A percentile compares a stretch with the other conserved stretches of the same genome.
phyloP scores from a whole-genome alignment of 805 yeast species.

The Candida ficus region DNA sequence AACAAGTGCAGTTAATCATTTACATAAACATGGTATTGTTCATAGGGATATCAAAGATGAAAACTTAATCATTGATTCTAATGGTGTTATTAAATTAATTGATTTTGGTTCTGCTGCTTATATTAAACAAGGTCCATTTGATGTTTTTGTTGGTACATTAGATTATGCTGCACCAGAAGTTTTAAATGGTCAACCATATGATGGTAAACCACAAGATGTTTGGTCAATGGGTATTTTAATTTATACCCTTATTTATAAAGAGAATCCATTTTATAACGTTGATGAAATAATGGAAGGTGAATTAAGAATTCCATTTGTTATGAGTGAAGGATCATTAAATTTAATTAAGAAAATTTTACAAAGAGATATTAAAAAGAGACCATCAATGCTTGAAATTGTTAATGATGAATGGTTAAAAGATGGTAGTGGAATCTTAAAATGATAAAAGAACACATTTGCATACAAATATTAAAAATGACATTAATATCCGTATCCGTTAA shows the following conservation, averaged over 20 bases:
- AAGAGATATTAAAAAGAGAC: conserved; percentile 63
- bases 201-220: conserved; percentile 91
- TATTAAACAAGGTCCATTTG: conserved; percentile 87
- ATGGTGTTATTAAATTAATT: conserved; percentile 76
- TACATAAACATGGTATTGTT: conserved; percentile 81
- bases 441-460: too few species aligned
- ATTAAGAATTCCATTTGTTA: conserved; percentile 60
- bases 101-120: conserved; percentile 97
- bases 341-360: conserved; percentile 63
- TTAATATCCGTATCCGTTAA: too few species aligned
- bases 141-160: conserved; percentile 94
- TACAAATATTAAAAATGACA: too few species aligned
- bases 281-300: conserved; percentile 95
- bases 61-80: conserved; percentile 80
- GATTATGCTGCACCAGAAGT: conserved; percentile 99
- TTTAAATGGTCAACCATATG: conserved; percentile 79
- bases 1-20: conserved; percentile 70
- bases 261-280: conserved; percentile 91
- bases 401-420: conserved; percentile 62
- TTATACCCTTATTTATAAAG: conserved; percentile 87
- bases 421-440: too few species aligned
- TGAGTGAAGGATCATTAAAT: conserved; percentile 52
- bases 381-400: conserved; percentile 65
- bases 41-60: conserved; percentile 96
- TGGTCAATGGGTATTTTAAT: conserved; percentile 95